phyloP scores from a whole-genome alignment of 441 rosid species.

The Isatis lusitanica region DNA sequence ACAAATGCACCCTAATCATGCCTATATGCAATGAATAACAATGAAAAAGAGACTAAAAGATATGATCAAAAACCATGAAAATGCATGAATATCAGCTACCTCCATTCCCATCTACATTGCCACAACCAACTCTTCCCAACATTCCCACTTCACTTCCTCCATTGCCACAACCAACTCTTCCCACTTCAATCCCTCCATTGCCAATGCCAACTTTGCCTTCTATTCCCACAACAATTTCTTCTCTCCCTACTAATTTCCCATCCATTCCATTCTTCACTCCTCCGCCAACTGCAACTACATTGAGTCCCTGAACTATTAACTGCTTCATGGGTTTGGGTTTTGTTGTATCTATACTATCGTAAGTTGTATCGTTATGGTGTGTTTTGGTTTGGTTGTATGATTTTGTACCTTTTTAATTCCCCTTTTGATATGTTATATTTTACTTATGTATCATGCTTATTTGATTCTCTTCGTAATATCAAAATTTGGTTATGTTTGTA shows the following conservation, averaged over 20 bases:
- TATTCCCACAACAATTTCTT: slow-evolving; percentile 17
- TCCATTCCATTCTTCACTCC: slow-evolving; percentile 24
- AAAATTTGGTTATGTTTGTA: not conserved
- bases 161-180: no score
- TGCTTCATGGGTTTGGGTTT: slow-evolving; percentile 16
- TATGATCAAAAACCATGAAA: no score
- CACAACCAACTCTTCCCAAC: no score
- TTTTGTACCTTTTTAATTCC: not conserved
- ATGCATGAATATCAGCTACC: no score
- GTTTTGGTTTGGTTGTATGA: slow-evolving; percentile 10
- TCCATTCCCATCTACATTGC: no score
- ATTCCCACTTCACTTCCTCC: no score
- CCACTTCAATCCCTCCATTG: not conserved
- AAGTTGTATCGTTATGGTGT: not conserved
- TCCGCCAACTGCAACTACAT: slow-evolving; percentile 18
- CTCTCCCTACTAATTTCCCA: slow-evolving; percentile 22
- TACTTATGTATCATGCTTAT: not conserved
- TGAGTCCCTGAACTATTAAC: slow-evolving; percentile 19
- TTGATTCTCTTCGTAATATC: not conserved
- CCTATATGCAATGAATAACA: no score
- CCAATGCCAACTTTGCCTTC: slow-evolving; percentile 25
- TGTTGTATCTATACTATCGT: not conserved
- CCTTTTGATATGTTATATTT: not conserved
- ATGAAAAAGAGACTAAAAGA: no score
- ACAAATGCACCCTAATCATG: no score